Percentiles rank a stretch among this genome's conserved stretches.
Evolutionary conservation across 768 basidiomycete genomes (phyloP).

Genomic region (Naganishia vishniacii): DNA sequence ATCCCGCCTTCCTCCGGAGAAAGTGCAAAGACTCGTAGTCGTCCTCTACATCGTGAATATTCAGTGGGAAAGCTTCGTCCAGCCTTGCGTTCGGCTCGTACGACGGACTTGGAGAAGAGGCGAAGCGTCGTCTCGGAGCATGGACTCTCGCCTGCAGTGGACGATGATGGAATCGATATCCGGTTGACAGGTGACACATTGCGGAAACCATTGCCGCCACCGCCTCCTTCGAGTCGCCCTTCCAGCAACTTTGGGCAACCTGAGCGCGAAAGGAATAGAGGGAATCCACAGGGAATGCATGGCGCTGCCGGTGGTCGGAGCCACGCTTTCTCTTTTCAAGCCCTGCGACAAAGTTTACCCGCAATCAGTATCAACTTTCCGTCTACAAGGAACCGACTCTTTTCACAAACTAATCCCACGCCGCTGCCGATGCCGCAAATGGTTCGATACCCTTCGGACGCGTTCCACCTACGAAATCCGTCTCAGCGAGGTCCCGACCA

Average conservation of each 20-base stretch:
- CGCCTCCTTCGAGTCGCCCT: not conserved
- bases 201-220: conserved; percentile 13
- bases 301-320: not conserved
- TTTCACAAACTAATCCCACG: not conserved
- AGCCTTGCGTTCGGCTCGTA: not conserved
- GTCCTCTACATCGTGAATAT: conserved; percentile 1
- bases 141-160: not conserved
- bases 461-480: not conserved
- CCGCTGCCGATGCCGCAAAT: not conserved
- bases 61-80: conserved; percentile 4
- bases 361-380: not conserved
- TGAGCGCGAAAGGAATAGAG: no score
- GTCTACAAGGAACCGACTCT: not conserved
- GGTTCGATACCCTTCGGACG: not conserved
- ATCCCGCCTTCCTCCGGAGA: not conserved
- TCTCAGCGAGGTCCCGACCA: not conserved
- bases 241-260: no score
- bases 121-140: not conserved
- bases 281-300: not conserved
- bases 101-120: not conserved
- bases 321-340: not conserved
- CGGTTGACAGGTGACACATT: not conserved
- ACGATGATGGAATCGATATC: not conserved
- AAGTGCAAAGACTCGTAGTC: not conserved
- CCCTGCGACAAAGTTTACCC: conserved; percentile 3